Base-by-base conservation (phyloP, 192 early-diverging fungal species). In the Podila verticillata region DNA sequence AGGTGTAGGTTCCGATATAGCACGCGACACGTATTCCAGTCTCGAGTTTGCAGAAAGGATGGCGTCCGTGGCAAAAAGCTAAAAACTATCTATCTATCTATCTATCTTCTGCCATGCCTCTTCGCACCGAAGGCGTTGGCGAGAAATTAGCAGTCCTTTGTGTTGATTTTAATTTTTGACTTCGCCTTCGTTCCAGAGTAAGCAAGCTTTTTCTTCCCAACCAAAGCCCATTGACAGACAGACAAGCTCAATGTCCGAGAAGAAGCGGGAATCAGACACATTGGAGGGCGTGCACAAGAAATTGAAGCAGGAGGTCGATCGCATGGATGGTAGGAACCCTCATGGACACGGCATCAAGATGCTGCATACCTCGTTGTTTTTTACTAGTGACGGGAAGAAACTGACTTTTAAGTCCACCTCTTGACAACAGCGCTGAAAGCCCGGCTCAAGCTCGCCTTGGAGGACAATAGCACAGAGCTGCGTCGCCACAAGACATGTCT, bases 221-320 rank as follows among this genome's bases (percentile, higher is more conserved):
- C 58, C 6, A 17, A 28, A 31, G 28, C 30, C 58, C 13, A 28
- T 26, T 54, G 24, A 54, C 51, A 54, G 51, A n/a, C 20, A 54
- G n/a, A 54, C 51, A n/a, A 54, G 51, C 51, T 1, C 39, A 39
- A 65, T 56, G 48, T 54, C 64, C 51, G 51, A 54, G 51, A 54
- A 54, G 39, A 72, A 72, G n/a, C 70, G 60, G 59, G 54, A 39
- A 22, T 39, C 61, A 64, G 68, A 70, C 26, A 31, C 4, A 7
- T 63, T 66, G 39, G 57, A 62, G 31, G 63, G 61, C 51, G 63
- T 65, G 24, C 35, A 62, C 12, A 78, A 78, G 68, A 78, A 64
- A 31, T 4, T 70, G 32, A 70, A 68, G 58, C 62, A 58, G 17
- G 74, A 66, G 22, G 59, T 19, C 34, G 32, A 51, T 24, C 57